phyloP scores from a whole-genome alignment of 1,284 basidiomycete species.

The Prillingera fragicola region DNA sequence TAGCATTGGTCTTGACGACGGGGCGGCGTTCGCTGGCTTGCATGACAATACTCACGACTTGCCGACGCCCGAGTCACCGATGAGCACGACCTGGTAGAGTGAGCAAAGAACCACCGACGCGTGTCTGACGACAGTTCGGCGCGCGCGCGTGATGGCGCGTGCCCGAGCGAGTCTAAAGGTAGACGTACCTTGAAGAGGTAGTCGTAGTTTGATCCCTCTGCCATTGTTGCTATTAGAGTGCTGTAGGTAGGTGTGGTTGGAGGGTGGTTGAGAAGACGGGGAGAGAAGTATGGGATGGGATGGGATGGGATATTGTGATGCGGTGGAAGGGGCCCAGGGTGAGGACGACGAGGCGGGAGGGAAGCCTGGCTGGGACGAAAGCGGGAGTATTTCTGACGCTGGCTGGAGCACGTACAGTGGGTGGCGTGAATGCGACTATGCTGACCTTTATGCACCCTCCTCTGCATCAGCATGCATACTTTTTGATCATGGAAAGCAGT shows the following conservation, averaged over 20 bases:
- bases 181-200: conserved; percentile 84
- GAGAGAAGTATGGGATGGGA: neutral
- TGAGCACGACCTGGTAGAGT: conserved; percentile 75
- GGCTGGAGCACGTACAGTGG: too few species aligned
- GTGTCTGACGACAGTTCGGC: too few species aligned
- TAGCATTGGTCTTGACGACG: neutral
- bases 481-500: too few species aligned
- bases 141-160: too few species aligned
- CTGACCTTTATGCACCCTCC: too few species aligned
- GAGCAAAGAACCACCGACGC: conserved; percentile 2
- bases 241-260: neutral
- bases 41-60: conserved; percentile 61
- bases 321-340: too few species aligned
- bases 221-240: conserved; percentile 53
- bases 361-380: too few species aligned
- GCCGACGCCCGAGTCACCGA: conserved; percentile 98
- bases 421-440: too few species aligned
- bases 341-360: too few species aligned
- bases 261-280: neutral
- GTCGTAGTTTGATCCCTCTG: conserved; percentile 87
- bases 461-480: too few species aligned
- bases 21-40: neutral
- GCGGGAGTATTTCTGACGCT: too few species aligned
- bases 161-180: neutral
- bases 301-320: too few species aligned